phyloP scores from a whole-genome alignment of 2,329 filamentous ascomycete species.

The Fusarium floridanum region DNA sequence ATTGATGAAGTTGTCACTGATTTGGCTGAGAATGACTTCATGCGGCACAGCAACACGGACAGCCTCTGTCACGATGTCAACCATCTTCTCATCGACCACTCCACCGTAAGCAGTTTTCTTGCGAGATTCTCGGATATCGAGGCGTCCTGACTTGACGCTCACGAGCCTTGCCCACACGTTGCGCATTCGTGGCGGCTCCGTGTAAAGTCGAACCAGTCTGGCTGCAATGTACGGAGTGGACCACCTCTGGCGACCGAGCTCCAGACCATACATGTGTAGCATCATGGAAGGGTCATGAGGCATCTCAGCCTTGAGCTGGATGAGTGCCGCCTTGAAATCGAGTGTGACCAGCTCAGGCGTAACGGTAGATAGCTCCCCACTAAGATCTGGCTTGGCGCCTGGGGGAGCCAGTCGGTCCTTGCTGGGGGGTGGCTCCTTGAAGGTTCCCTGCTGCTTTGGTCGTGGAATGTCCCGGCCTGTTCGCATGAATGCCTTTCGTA shows the following conservation, averaged over 20 bases:
- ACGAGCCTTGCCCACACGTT: slow-evolving; percentile 88
- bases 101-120: slow-evolving; percentile 72
- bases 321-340: slow-evolving; percentile 83
- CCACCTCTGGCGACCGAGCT: slow-evolving; percentile 89
- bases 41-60: slow-evolving; percentile 91
- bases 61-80: slow-evolving; percentile 87
- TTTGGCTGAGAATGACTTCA: slow-evolving; percentile 87
- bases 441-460: slow-evolving; percentile 49
- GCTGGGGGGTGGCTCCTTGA: slow-evolving; percentile 34
- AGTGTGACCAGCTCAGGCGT: slow-evolving; percentile 79
- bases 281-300: slow-evolving; percentile 91
- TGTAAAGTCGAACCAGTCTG: slow-evolving; percentile 85
- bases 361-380: slow-evolving; percentile 50
- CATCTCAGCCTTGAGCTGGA: slow-evolving; percentile 91
- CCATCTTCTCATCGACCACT: slow-evolving; percentile 79
- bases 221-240: slow-evolving; percentile 84
- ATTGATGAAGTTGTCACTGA: slow-evolving; percentile 95
- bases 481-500: slow-evolving; percentile 76
- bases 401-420: slow-evolving; percentile 56
- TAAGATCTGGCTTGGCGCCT: slow-evolving; percentile 48
- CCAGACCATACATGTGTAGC: slow-evolving; percentile 86
- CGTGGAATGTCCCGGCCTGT: slow-evolving; percentile 59
- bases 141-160: slow-evolving; percentile 82
- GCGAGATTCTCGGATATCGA: slow-evolving; percentile 84
- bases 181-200: slow-evolving; percentile 85